phyloP scores from a whole-genome alignment of 78 protist genomes.

The slime mould (Dictyostelium discoideum) region DNA sequence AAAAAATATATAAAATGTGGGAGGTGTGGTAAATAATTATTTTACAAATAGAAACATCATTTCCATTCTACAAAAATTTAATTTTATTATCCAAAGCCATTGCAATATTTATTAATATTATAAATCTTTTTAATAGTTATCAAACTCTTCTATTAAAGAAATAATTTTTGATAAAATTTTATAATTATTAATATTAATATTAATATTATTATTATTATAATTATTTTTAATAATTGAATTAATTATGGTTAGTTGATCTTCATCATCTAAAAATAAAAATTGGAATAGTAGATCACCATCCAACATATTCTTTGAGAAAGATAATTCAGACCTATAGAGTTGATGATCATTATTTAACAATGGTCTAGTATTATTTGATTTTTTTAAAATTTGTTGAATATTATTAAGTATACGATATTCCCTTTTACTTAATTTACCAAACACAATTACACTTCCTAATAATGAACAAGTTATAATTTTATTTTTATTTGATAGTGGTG shows the following conservation, averaged over 20 bases:
- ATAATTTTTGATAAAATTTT: not conserved
- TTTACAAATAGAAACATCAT: too few species aligned
- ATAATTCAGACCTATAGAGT: conserved; percentile 20
- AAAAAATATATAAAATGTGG: too few species aligned
- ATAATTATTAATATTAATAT: not conserved
- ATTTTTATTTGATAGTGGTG: not conserved
- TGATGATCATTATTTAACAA: conserved; percentile 14
- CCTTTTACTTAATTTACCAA: not conserved
- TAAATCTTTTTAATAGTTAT: conserved; percentile 55
- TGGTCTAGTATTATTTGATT: not conserved
- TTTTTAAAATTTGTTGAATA: not conserved
- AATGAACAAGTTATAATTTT: not conserved
- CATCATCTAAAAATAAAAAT: conserved; percentile 15
- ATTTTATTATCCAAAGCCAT: not conserved
- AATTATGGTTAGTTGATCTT: not conserved
- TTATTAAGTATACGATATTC: not conserved
- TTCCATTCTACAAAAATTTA: not conserved
- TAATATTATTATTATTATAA: not conserved
- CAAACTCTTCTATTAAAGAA: not conserved
- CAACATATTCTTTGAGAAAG: not conserved
- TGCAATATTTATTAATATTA: conserved; percentile 27
- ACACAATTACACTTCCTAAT: conserved; percentile 33
- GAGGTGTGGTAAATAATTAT: too few species aligned
- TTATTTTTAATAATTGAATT: not conserved
- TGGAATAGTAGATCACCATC: conserved; percentile 62